Percentiles rank a stretch among this genome's conserved stretches.
Evolutionary conservation across 768 basidiomycete genomes (phyloP).

Genomic region (Suillus lakei): DNA sequence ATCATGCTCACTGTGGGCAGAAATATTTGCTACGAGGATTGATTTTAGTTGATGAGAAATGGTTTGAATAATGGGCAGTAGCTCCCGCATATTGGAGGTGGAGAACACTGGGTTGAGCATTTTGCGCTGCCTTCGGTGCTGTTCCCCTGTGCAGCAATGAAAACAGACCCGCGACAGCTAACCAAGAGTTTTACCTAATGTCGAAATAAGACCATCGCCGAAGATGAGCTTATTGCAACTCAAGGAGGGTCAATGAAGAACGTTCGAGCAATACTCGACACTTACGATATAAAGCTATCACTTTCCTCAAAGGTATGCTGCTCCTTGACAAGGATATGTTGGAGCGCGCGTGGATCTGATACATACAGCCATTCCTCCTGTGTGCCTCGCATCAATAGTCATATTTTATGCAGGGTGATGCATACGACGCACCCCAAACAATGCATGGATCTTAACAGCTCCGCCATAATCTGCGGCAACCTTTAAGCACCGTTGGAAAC

Average conservation of each 20-base stretch:
- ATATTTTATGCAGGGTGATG: slow-evolving; percentile 26
- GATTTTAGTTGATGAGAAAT: slow-evolving; percentile 3
- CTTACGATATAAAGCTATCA: slow-evolving; percentile 21
- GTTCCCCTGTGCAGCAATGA: slow-evolving; percentile 3
- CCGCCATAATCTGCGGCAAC: background rate
- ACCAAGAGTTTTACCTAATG: slow-evolving; percentile 21
- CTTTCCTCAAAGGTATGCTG: slow-evolving; percentile 30
- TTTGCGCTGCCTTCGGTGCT: slow-evolving; percentile 12
- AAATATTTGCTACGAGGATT: background rate
- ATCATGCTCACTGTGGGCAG: background rate
- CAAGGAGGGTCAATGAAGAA: background rate
- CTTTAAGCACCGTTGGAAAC: background rate
- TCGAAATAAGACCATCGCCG: slow-evolving; percentile 33
- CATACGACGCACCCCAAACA: slow-evolving; percentile 46
- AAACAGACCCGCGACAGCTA: background rate
- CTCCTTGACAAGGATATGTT: slow-evolving; percentile 35
- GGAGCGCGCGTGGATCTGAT: slow-evolving; percentile 33
- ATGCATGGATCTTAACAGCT: slow-evolving; percentile 30
- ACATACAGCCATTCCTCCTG: slow-evolving; percentile 29
- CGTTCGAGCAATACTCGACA: background rate
- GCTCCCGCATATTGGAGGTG: slow-evolving; percentile 10
- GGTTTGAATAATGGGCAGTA: slow-evolving; percentile 5
- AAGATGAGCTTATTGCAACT: slow-evolving; percentile 23
- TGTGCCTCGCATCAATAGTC: background rate
- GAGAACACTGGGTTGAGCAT: slow-evolving; percentile 15